Conservation (phyloP, 1,139 yeast species). For the Blastobotrys serpentis region DNA sequence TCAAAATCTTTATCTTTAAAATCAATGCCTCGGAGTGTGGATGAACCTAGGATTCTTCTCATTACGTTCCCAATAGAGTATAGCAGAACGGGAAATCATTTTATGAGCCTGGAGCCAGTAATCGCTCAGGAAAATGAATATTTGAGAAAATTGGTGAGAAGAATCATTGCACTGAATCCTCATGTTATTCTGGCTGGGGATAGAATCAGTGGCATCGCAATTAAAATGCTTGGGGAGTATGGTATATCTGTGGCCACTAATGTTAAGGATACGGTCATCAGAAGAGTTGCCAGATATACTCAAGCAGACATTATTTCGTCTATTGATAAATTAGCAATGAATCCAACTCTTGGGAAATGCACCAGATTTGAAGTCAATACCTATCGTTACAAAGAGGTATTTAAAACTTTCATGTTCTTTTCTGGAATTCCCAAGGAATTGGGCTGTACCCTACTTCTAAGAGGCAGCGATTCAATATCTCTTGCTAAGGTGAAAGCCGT, state of each 20-base stretch:
- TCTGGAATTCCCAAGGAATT: slow-evolving; percentile 71
- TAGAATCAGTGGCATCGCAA: slow-evolving; percentile 79
- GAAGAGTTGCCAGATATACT: slow-evolving; percentile 75
- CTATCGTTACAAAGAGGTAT: slow-evolving; percentile 50
- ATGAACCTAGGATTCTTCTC: slow-evolving; percentile 72
- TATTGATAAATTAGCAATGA: slow-evolving; percentile 58
- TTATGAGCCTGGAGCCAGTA: slow-evolving; percentile 79
- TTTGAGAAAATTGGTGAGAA: slow-evolving; percentile 72
- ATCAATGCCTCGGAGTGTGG: slow-evolving; percentile 64
- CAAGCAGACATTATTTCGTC: slow-evolving; percentile 76
- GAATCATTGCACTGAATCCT: slow-evolving; percentile 76
- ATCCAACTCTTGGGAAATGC: slow-evolving; percentile 71
- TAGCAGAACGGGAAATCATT: slow-evolving; percentile 66
- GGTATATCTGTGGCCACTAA: slow-evolving; percentile 77
- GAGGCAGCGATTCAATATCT: slow-evolving; percentile 65
- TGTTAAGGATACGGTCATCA: slow-evolving; percentile 79
- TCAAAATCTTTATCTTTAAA: slow-evolving; percentile 84
- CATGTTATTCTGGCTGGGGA: slow-evolving; percentile 79
- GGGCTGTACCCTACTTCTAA: slow-evolving; percentile 78
- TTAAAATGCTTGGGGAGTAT: slow-evolving; percentile 67
- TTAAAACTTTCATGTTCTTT: slow-evolving; percentile 73
- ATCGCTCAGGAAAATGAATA: slow-evolving; percentile 88
- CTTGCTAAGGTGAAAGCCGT: slow-evolving; percentile 72
- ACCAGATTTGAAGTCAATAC: slow-evolving; percentile 67
- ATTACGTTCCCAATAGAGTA: slow-evolving; percentile 90